These are phyloP conservation scores for Trichoderma sp. DNA, from an alignment of 2,329 filamentous ascomycete species.

Conservation along the genomic window DNA sequence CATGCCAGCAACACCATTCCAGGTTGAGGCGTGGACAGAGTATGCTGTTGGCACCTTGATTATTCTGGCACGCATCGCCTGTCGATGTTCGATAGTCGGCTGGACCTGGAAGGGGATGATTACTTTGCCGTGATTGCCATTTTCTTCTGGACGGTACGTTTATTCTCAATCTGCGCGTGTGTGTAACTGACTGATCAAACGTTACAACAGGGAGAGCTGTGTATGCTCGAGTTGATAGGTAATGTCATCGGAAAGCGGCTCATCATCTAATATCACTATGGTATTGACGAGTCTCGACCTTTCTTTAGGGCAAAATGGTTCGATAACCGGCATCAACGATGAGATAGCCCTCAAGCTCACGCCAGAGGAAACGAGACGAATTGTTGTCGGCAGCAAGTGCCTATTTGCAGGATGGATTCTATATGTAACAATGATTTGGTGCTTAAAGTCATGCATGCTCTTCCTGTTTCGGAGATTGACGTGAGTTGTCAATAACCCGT, in stretches of 20 bases:
- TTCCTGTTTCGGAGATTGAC: slow-evolving; percentile 40
- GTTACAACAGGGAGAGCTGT: slow-evolving; percentile 25
- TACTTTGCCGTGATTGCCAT: slow-evolving; percentile 38
- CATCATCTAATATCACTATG: no score
- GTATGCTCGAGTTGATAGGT: slow-evolving; percentile 36
- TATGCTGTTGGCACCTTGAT: slow-evolving; percentile 39
- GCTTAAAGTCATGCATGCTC: slow-evolving; percentile 38
- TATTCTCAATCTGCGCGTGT: not conserved
- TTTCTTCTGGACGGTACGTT: slow-evolving; percentile 38
- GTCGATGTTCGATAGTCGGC: slow-evolving; percentile 39
- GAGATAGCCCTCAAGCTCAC: slow-evolving; percentile 21
- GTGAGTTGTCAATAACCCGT: slow-evolving; percentile 24
- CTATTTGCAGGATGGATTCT: slow-evolving; percentile 34
- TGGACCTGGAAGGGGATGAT: slow-evolving; percentile 43
- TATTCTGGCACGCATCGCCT: slow-evolving; percentile 38
- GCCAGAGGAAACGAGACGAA: slow-evolving; percentile 18
- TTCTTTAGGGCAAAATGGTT: slow-evolving; percentile 25
- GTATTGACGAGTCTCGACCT: not conserved
- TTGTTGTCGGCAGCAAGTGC: slow-evolving; percentile 24
- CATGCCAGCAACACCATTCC: slow-evolving; percentile 39
- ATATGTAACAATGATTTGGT: slow-evolving; percentile 39
- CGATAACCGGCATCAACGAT: slow-evolving; percentile 26
- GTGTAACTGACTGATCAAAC: not conserved
- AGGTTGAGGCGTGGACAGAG: slow-evolving; percentile 43
- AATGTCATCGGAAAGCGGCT: not conserved